phyloP scores from a whole-genome alignment of 345 rosid species.

The Atalantia buxifolia region DNA sequence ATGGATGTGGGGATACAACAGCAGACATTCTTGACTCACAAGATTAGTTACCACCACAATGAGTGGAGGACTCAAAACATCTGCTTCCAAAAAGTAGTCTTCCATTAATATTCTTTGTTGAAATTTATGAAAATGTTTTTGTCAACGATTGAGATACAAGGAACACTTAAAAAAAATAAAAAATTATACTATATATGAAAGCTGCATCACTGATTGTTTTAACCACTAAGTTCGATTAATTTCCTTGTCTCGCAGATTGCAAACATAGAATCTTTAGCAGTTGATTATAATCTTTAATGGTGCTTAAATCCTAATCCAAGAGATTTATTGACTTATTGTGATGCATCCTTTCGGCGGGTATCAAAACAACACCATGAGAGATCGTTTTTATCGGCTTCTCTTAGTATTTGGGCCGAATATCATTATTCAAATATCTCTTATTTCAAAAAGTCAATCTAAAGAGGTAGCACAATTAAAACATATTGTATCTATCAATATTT shows the following conservation, averaged over 20 bases:
- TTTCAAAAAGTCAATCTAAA: too few species aligned
- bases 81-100: not conserved
- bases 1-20: not conserved
- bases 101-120: not conserved
- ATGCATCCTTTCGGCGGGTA: not conserved
- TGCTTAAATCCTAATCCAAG: not conserved
- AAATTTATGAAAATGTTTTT: not conserved
- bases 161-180: too few species aligned
- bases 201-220: not conserved
- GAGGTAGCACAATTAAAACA: too few species aligned
- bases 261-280: not conserved
- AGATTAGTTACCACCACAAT: not conserved
- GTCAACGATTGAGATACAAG: not conserved
- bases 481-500: too few species aligned
- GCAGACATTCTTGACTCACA: conserved; percentile 14
- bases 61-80: not conserved
- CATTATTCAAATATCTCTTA: too few species aligned
- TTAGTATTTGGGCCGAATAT: too few species aligned
- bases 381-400: too few species aligned
- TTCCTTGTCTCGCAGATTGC: not conserved
- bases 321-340: not conserved
- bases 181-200: too few species aligned
- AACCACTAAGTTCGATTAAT: not conserved
- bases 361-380: too few species aligned
- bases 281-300: not conserved